Evolutionary conservation across 2,329 filamentous ascomycete species (phyloP), one percentile per base, ranked within the genome.

Genomic region (Calonectria montana): DNA sequence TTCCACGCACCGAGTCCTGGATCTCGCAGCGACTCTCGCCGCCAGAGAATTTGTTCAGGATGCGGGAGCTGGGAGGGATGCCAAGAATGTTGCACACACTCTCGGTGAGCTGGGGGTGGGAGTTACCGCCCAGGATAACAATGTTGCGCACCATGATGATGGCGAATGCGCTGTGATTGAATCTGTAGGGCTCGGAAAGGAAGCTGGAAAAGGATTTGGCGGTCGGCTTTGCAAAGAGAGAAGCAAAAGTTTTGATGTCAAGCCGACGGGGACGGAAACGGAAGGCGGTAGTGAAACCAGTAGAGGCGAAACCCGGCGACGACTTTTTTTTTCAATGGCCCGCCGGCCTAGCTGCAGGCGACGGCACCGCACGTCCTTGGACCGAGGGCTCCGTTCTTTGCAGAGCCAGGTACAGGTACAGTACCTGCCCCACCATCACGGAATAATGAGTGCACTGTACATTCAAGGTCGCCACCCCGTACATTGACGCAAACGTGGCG

Each of bases 21-120:
- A 99, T 97, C 85, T 98, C 97, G 74, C 97, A 96, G 67, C 96
- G 92, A 77, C 94, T 97, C 87, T 98, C 97, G 77, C 97, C 97
- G 65, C 97, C 95, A 37, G 95, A 94, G 87, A 99, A 99, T 86
- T 98, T 98, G 81, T 89, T 91, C 62, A 98, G 91, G 73, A 96
- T 91, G 77, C 96, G 93, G 81, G 95, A 93, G 78, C 95, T 94
- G 23, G 91, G 88, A n/a, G 95, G 93, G 67, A 99, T 92, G 78
- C 96, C 94, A 72, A 99, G 92, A 77, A 95, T 93, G 79, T 93
- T 93, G 89, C 94, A 97, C 81, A 99, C 94, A 73, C 89, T 94
- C 79, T 97, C 93, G 76, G 94, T 94, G 77, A 98, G 91, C 81
- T 93, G 88, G 23, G 96, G 96, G 87, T 98, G 96, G 80, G 96